Base-by-base conservation (phyloP, 495 filamentous ascomycete genomes). In the Daldinia vernicosa region DNA sequence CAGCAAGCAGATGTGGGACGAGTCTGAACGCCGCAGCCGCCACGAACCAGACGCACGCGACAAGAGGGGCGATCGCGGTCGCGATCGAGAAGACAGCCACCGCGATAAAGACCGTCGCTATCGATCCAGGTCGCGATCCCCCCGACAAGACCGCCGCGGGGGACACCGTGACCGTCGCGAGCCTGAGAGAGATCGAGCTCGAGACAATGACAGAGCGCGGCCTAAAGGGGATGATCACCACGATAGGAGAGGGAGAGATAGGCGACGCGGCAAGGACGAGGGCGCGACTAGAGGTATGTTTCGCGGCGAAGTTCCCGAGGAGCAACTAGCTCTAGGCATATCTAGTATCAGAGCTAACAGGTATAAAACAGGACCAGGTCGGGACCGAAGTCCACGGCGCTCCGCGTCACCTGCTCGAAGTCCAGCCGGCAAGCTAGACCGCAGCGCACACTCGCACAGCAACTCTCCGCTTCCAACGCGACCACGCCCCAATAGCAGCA, bases 1-100 rank as follows among this genome's bases (percentile, higher is more conserved):
- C 52, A 82, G 79, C 69, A 81, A 78, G 55, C 75, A 79, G 51
- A 80, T 82, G 77, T 81, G 81, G 80, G 81, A 82, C 24, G 80
- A 82, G 52, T 70, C 77, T 26, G 80, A 81, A 15, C 75, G 78
- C 9, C 73, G 66, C 60, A 67, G 61, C 40, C 58, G 67, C 54
- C 66, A 76, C 54, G 56, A 70, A 56, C 66, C 70, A 57, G 66
- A 77, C 63, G 62, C 67, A 43, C 77, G 75, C 75, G 74, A 75
- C 58, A 79, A 69, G 51, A 76, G 76, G 52, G 69, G 79, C 27
- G 76, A 80, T 53, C 74, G 74, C 66, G 78, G 74, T 51, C 65
- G 54, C 2, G 78, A 75, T 50, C 62, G 74, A 59, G 73, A 74
- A 12, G 75, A 79, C 15, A 67, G 74, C 26, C 74, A 72, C 15